Evolutionary conservation across 2,329 filamentous ascomycete species (phyloP).

Genomic region (Exophiala phaeomuriformis): DNA sequence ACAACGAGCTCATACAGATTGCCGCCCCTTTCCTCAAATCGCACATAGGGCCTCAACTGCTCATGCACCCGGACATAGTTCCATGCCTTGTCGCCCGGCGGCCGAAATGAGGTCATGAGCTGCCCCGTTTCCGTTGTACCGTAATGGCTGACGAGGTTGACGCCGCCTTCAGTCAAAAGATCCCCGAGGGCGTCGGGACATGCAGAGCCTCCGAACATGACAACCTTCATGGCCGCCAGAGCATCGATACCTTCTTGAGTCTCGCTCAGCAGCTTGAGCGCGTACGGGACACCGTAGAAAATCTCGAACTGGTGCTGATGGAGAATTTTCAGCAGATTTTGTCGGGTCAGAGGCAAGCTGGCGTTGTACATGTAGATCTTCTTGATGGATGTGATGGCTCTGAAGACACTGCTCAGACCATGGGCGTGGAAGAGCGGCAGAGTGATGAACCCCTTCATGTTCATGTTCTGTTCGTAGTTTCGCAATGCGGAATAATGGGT

Average conservation of each 20-base stretch:
- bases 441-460: slow-evolving; percentile 33
- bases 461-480: slow-evolving; percentile 19
- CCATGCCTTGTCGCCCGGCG: slow-evolving; percentile 51
- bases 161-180: slow-evolving; percentile 45
- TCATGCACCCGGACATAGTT: slow-evolving; percentile 49
- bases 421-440: slow-evolving; percentile 55
- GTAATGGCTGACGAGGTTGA: slow-evolving; percentile 52
- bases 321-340: slow-evolving; percentile 44
- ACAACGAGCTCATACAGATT: slow-evolving; percentile 35
- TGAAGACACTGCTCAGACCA: slow-evolving; percentile 49
- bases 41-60: slow-evolving; percentile 38
- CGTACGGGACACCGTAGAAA: slow-evolving; percentile 47
- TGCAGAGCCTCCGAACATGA: slow-evolving; percentile 52
- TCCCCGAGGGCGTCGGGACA: slow-evolving; percentile 56
- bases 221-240: slow-evolving; percentile 44
- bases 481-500: slow-evolving; percentile 31
- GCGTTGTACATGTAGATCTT: slow-evolving; percentile 50
- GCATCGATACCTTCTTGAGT: slow-evolving; percentile 46
- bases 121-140: slow-evolving; percentile 54
- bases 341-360: slow-evolving; percentile 47
- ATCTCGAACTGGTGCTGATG: slow-evolving; percentile 42
- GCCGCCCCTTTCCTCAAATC: slow-evolving; percentile 33
- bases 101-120: slow-evolving; percentile 54
- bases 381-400: slow-evolving; percentile 47
- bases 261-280: slow-evolving; percentile 57